Evolutionary conservation across 495 filamentous ascomycete species (phyloP), one percentile per base, ranked within the genome.

Genomic region (Aspergillus carlsbadensis): DNA sequence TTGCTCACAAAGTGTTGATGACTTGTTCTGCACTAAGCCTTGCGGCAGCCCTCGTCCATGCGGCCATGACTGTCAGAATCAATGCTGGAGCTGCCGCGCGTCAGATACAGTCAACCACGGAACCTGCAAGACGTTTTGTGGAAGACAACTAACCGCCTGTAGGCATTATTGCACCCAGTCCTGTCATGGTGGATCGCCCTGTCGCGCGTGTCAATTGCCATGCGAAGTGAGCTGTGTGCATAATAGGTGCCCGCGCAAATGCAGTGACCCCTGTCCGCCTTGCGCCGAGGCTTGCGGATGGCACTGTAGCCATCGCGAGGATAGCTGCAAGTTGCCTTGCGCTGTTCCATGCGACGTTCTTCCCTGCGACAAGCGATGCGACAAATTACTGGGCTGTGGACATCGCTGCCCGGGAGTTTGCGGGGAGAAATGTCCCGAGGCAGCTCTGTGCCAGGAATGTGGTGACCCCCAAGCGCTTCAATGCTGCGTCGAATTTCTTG

Each of bases 391-490:
- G 1, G 20, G 17, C 0, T 95, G 90, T 60, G 86, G 87, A 0
- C 87, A 91, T 61, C 82, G 75, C 68, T 87, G 84, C 61, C 88
- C 88, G 2, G 84, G 81, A 0, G 60, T 88, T 10, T 90, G 86
- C 55, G 86, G 87, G 1, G 88, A 92, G 58, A 46, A 54, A 0
- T 92, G 87, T 58, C 87, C 87, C 10, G 22, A 64, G 5, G 44
- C 42, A 1, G 58, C 64, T n/a, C 83, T 74, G 43, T 91, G 88
- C 60, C 84, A 87, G 62, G 48, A 64, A 0, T 89, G 84, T 54
- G 77, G n/a, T n/a, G n/a, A n/a, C n/a, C n/a, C n/a, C n/a, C n/a
- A n/a, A n/a, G n/a, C n/a, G n/a, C n/a, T n/a, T n/a, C n/a, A n/a
- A n/a, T n/a, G n/a, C n/a, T n/a, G n/a, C n/a, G n/a, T n/a, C n/a